These are phyloP conservation scores for Rosa rugosa DNA, from an alignment of 306 rosid genomes.

Conservation along the genomic window DNA sequence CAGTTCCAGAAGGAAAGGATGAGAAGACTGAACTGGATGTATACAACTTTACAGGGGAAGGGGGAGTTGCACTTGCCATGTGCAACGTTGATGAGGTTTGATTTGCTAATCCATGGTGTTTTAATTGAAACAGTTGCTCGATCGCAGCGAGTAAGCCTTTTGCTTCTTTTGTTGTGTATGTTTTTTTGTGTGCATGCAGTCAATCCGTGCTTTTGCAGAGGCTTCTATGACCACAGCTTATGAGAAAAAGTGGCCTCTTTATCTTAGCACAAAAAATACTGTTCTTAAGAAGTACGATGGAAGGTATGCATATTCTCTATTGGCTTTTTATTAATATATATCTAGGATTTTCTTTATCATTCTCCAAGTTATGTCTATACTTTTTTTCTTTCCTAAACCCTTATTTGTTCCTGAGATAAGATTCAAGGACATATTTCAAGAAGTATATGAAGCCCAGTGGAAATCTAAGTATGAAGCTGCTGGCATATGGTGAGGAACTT, in stretches of 20 bases:
- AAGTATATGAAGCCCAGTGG: slow-evolving; percentile 91
- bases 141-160: slow-evolving; percentile 23
- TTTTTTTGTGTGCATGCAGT: slow-evolving; percentile 40
- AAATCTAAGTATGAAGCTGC: slow-evolving; percentile 90
- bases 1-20: slow-evolving; percentile 76
- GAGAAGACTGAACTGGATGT: slow-evolving; percentile 83
- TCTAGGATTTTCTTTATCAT: neutral
- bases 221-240: slow-evolving; percentile 87
- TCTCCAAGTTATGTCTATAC: neutral
- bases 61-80: slow-evolving; percentile 90
- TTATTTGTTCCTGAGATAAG: slow-evolving; percentile 45
- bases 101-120: slow-evolving; percentile 24
- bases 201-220: slow-evolving; percentile 81
- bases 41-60: slow-evolving; percentile 78
- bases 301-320: slow-evolving; percentile 55
- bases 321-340: neutral
- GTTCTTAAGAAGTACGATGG: slow-evolving; percentile 98
- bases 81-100: slow-evolving; percentile 94
- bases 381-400: neutral
- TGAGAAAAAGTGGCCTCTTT: slow-evolving; percentile 93
- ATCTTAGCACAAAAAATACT: slow-evolving; percentile 95
- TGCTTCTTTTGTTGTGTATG: neutral
- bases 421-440: slow-evolving; percentile 98
- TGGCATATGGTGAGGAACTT: slow-evolving; percentile 73
- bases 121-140: slow-evolving; percentile 20